phyloP scores from a whole-genome alignment of 768 basidiomycete genomes.

The Leccinum aurantiacum region DNA sequence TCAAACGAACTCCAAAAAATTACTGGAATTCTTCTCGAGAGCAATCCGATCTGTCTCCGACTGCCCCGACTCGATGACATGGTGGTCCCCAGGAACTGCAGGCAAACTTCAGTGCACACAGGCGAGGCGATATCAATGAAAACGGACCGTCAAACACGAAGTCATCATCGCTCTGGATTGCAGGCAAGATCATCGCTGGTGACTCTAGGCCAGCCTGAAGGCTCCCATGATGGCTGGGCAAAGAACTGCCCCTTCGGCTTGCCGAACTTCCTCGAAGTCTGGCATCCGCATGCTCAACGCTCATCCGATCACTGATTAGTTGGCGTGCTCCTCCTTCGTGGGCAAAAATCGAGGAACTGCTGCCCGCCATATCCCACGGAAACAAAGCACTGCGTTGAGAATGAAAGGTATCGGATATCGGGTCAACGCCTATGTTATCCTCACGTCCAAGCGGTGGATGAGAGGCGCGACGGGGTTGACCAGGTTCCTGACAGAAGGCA shows the following conservation, averaged over 20 bases:
- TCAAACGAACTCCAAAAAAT: slow-evolving; percentile 70
- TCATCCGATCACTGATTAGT: slow-evolving; percentile 44
- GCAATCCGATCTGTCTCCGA: slow-evolving; percentile 56
- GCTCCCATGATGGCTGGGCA: slow-evolving; percentile 51
- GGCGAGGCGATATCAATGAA: slow-evolving; percentile 1
- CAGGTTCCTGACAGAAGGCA: slow-evolving; percentile 61
- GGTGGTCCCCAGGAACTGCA: slow-evolving; percentile 30
- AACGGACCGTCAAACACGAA: slow-evolving; percentile 65
- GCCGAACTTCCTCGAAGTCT: slow-evolving; percentile 53
- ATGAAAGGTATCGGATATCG: slow-evolving; percentile 39
- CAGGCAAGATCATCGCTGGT: slow-evolving; percentile 42
- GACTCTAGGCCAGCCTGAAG: slow-evolving; percentile 45
- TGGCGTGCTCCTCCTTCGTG: slow-evolving; percentile 33
- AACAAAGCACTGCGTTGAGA: slow-evolving; percentile 74
- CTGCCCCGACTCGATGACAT: slow-evolving; percentile 46
- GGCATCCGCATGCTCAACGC: slow-evolving; percentile 53
- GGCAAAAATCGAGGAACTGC: slow-evolving; percentile 53
- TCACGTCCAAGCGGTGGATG: slow-evolving; percentile 52
- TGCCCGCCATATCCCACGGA: slow-evolving; percentile 82
- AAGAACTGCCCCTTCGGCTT: slow-evolving; percentile 59
- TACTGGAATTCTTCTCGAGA: slow-evolving; percentile 74
- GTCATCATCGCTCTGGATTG: slow-evolving; percentile 54
- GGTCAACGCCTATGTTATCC: slow-evolving; percentile 49
- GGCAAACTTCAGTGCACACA: slow-evolving; percentile 17
- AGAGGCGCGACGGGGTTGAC: slow-evolving; percentile 76